These are phyloP conservation scores for Lasiodiplodia sp. DNA, from an alignment of 2,329 filamentous ascomycete genomes.

Conservation along the genomic window DNA sequence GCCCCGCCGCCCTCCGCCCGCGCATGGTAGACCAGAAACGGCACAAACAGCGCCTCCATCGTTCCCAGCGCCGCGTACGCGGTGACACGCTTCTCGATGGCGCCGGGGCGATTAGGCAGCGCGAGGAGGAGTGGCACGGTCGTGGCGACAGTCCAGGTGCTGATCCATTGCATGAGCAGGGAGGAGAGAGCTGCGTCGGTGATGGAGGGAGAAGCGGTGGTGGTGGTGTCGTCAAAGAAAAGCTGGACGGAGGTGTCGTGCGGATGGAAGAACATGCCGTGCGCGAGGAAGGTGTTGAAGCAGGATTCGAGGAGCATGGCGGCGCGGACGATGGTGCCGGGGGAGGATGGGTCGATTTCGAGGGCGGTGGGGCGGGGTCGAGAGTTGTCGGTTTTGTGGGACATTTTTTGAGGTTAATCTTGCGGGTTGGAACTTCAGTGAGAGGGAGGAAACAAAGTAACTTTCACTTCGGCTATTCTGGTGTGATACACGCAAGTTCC, in stretches of 20 bases:
- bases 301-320: not conserved
- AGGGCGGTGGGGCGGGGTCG: not conserved
- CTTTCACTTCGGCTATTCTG: no score
- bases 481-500: no score
- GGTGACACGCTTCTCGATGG: not conserved
- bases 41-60: conserved; percentile 1
- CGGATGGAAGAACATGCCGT: not conserved
- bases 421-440: no score
- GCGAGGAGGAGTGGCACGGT: not conserved
- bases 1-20: not conserved
- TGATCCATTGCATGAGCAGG: not conserved
- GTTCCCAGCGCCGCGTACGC: not conserved
- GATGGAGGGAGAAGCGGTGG: not conserved
- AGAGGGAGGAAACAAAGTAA: no score
- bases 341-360: not conserved
- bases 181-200: not conserved
- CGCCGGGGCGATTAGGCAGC: not conserved
- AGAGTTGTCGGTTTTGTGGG: no score
- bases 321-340: not conserved
- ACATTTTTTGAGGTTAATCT: no score
- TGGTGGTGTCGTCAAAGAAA: not conserved
- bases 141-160: not conserved
- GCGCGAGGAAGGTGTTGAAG: conserved; percentile 1
- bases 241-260: not conserved
- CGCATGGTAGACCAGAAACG: not conserved